Conservation (phyloP, 108 stramenopile species). For the Cyclotella sp. region DNA sequence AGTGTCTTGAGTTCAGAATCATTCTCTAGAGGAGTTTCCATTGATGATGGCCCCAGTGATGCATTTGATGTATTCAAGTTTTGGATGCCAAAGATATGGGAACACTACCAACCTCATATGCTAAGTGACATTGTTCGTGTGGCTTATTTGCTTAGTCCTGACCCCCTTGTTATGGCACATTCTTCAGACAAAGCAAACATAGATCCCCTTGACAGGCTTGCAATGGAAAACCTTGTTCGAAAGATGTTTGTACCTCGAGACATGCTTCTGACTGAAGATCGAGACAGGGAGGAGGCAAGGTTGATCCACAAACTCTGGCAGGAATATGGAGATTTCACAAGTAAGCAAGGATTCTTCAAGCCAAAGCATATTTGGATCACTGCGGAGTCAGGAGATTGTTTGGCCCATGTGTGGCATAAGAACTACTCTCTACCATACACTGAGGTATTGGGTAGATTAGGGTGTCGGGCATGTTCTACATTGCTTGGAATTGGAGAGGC, state of each 20-base stretch:
- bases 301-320: neutral
- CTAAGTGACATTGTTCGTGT: neutral
- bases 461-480: neutral
- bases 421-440: conserved; percentile 4
- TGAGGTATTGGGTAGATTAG: conserved; percentile 3
- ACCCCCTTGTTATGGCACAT: neutral
- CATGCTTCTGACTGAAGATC: neutral
- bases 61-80: no score
- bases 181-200: neutral
- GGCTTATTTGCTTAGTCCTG: neutral
- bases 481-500: neutral
- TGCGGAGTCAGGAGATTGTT: neutral
- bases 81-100: conserved; percentile 1
- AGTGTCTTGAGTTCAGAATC: no score
- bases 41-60: no score
- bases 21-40: no score
- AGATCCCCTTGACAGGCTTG: neutral
- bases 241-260: neutral
- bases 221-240: neutral
- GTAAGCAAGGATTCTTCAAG: neutral
- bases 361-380: neutral
- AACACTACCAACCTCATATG: neutral
- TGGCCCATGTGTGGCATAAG: conserved; percentile 1
- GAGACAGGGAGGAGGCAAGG: neutral
- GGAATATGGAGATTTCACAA: neutral